These are phyloP conservation scores for Auricularia cornea DNA, from an alignment of 768 basidiomycete genomes.

Conservation along the genomic window DNA sequence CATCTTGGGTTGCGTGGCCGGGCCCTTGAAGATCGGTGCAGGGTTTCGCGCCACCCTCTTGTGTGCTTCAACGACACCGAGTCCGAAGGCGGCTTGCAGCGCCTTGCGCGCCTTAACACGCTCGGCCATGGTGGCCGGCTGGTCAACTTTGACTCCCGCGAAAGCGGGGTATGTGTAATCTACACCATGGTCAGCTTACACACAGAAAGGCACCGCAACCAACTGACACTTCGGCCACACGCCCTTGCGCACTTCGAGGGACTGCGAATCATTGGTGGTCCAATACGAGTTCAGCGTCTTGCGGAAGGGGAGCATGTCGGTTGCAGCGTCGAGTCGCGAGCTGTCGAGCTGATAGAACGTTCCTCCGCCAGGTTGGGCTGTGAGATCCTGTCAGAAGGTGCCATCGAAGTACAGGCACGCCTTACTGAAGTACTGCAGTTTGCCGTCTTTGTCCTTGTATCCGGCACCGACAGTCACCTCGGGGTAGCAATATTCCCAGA, in stretches of 20 bases:
- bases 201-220: background rate
- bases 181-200: background rate
- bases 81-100: conserved; percentile 17
- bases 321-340: background rate
- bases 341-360: background rate
- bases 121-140: conserved; percentile 9
- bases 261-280: background rate
- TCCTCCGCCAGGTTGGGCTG: background rate
- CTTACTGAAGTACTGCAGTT: background rate
- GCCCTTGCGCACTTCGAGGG: background rate
- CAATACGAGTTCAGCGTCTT: background rate
- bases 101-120: conserved; percentile 16
- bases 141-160: conserved; percentile 19
- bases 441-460: conserved; percentile 7
- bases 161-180: conserved; percentile 22
- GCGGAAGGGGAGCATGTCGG: background rate
- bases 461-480: conserved; percentile 22
- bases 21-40: too few relatives aligned
- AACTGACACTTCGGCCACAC: background rate
- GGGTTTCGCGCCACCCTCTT: too few relatives aligned
- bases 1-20: too few relatives aligned
- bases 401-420: too few relatives aligned
- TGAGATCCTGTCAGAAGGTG: too few relatives aligned
- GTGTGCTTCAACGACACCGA: too few relatives aligned
- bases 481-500: conserved; percentile 24